Evolutionary conservation across 73 alveolate species (phyloP), one percentile per base, ranked within the genome.

Genomic region (Paramecium caudatum): DNA sequence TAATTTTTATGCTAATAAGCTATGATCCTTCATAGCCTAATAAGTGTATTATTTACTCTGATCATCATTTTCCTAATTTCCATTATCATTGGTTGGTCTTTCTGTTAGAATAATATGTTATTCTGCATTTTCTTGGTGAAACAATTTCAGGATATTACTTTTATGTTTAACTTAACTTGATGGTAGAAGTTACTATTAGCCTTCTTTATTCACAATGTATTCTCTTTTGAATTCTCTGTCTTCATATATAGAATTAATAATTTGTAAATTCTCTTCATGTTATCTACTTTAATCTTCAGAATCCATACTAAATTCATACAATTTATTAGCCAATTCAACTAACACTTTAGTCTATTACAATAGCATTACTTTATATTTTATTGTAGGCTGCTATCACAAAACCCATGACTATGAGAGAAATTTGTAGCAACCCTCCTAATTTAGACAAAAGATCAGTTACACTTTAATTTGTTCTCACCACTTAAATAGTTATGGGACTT

Each of bases 31-130:
- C 12, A 55, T 55, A 27, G 80, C 80, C 80, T 19, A 10, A 8
- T 55, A 55, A 27, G 80, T 55, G 30, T 2, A 27, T 55, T 55
- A 55, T 27, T 55, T 55, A 55, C 80, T 55, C 16, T 55, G 23
- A 55, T 55, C 80, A 10, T 55, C 80, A 55, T 55, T 55, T 7
- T 55, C 80, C 9, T 55, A 55, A 55, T 55, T 55, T 6, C 9
- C 9, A 55, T 55, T 55, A 13, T 55, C 80, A 55, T 37, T 55
- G 1, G 80, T 55, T 55, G 45, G 41, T 55, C 80, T 16, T 12
- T 55, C 80, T 27, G 80, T 55, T 25, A 55, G 30, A 55, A 55
- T 55, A 55, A 55, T 55, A 55, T 55, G 80, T 8, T 55, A 55
- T 55, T 55, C 80, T 25, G 78, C 23, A 10, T 55, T 27, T 55